Evolutionary conservation across 2,329 filamentous ascomycete genomes (phyloP).

Genomic region (Calcarisporium arbuscula): DNA sequence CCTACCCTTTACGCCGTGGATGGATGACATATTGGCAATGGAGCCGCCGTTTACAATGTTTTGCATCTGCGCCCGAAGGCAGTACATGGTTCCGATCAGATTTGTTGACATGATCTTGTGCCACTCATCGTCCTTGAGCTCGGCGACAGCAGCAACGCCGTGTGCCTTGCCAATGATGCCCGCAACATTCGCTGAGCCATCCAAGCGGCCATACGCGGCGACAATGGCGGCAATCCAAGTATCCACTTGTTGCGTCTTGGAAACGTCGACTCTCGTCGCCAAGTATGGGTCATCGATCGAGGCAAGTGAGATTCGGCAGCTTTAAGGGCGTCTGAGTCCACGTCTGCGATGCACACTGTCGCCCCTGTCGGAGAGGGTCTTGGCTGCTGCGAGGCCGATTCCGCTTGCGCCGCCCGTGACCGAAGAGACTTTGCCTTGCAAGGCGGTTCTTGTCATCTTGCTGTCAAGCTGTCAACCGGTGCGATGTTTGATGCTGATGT

Average conservation of each 20-base stretch:
- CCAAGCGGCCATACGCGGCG: constrained; percentile 40
- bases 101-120: constrained; percentile 39
- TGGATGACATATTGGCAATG: constrained; percentile 51
- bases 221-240: constrained; percentile 39
- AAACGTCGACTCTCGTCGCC: constrained; percentile 38
- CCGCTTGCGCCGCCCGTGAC: constrained; percentile 28
- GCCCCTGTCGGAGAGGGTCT: constrained; percentile 30
- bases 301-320: constrained; percentile 23
- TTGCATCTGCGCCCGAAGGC: constrained; percentile 35
- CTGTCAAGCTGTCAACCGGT: no score
- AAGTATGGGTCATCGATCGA: constrained; percentile 19
- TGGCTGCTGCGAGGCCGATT: constrained; percentile 34
- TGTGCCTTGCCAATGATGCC: constrained; percentile 41
- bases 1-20: constrained; percentile 35
- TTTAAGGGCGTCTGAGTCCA: constrained; percentile 25
- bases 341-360: constrained; percentile 29
- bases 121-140: constrained; percentile 40
- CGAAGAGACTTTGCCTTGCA: constrained; percentile 20
- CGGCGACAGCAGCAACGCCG: constrained; percentile 29
- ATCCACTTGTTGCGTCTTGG: constrained; percentile 40
- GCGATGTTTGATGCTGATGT: no score
- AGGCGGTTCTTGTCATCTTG: no score
- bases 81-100: constrained; percentile 43
- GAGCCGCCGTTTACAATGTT: constrained; percentile 44
- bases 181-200: constrained; percentile 48